Percentiles rank a stretch among this genome's conserved stretches.
Evolutionary conservation across 352 stramenopile species (phyloP).

Genomic region (Phytophthora pinifolia): DNA sequence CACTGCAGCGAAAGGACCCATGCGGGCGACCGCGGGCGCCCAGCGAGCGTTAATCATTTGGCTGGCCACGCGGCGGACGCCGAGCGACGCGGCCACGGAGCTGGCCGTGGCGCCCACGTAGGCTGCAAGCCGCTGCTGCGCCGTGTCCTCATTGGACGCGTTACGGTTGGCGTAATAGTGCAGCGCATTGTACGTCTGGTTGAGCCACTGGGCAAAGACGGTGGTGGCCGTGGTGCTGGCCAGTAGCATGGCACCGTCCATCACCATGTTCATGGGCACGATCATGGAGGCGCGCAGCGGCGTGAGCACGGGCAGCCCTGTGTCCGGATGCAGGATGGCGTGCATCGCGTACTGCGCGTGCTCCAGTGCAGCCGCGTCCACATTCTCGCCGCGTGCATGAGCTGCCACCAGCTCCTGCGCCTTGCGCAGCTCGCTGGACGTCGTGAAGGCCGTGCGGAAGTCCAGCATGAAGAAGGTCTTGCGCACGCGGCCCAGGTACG

Average conservation of each 20-base stretch:
- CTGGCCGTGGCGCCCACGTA: conserved; percentile 78
- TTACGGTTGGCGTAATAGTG: conserved; percentile 91
- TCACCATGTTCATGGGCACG: conserved; percentile 84
- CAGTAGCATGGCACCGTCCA: conserved; percentile 83
- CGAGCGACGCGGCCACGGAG: conserved; percentile 73
- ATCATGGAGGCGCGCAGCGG: conserved; percentile 85
- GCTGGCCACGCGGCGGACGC: conserved; percentile 57
- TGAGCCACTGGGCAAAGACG: conserved; percentile 83
- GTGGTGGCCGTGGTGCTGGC: conserved; percentile 65
- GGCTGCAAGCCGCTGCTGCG: conserved; percentile 58
- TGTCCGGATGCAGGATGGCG: conserved; percentile 79
- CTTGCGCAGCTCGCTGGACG: conserved; percentile 43
- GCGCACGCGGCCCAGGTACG: conserved; percentile 71
- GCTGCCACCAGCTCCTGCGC: conserved; percentile 43
- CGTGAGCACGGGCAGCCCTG: conserved; percentile 55
- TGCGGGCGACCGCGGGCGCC: conserved; percentile 55
- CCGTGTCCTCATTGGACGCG: conserved; percentile 80
- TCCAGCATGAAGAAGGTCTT: conserved; percentile 87
- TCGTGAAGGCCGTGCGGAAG: conserved; percentile 76
- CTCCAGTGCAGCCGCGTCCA: conserved; percentile 42
- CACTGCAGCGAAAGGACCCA: conserved; percentile 82
- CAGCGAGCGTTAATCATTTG: conserved; percentile 46
- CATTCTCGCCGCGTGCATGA: conserved; percentile 38
- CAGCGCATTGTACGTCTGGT: conserved; percentile 90
- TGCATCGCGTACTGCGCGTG: conserved; percentile 68